Base-by-base conservation (phyloP, 805 yeast species). In the Pichia manshurica region DNA sequence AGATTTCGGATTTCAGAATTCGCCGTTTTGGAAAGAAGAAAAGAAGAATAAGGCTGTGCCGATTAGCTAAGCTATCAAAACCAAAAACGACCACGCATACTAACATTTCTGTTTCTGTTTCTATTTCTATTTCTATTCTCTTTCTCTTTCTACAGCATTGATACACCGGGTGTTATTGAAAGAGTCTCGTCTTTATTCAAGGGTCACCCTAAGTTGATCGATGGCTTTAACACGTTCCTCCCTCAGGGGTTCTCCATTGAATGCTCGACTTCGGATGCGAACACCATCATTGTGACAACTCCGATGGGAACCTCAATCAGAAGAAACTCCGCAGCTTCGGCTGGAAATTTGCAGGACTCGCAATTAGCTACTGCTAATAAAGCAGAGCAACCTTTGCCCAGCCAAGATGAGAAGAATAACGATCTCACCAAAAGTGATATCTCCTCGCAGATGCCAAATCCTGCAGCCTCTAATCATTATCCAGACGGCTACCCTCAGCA, bases 101-200 rank as follows among this genome's bases (percentile, higher is more conserved):
- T 59, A 60, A 62, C 64, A 38, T 19, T 36, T 36, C 21, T 25
- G 2, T 19, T 25, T 45, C 31, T 36, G 23, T 29, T 10, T 29
- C 13, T 29, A n/a, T n/a, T n/a, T n/a, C n/a, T n/a, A n/a, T n/a
- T n/a, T n/a, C n/a, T n/a, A n/a, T n/a, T n/a, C n/a, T 22, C 13
- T 38, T 8, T 28, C 28, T 13, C n/a, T 42, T 48, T 25, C 15
- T 39, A 23, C 52, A 70, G 81, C 52, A 90, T 93, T 58, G 98
- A 93, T 65, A 93, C 99, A 0, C 99, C 98, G 0, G 99, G 98
- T 32, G 99, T 93, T 25, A 93, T 93, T 62, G 96, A 91, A 64
- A 75, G 99, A 49, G 99, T 93, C 1, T 87, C 96, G 0, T 77
- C 85, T 1, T 70, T 93, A 47, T 93, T 93, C 65, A 79, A 90